Conservation (phyloP, 164 flowering plant genomes). For the Warburgia ugandensis region DNA sequence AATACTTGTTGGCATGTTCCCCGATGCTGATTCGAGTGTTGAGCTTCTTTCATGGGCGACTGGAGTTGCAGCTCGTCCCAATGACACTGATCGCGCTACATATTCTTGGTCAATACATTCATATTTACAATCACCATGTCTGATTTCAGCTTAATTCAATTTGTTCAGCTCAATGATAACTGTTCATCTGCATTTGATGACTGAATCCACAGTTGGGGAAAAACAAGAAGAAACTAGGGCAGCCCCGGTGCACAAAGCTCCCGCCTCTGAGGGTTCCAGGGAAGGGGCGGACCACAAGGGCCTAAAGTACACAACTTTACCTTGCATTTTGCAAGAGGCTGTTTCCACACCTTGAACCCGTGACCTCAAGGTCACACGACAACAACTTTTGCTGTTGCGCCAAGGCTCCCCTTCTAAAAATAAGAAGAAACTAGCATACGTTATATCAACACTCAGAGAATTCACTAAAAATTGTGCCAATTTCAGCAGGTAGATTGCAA, state of each 20-base stretch:
- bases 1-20: constrained; percentile 53
- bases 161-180: too few species aligned
- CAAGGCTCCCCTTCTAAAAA: too few species aligned
- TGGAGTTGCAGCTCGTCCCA: constrained; percentile 45
- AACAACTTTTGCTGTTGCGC: too few species aligned
- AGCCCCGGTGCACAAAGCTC: constrained; percentile 47
- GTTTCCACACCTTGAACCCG: too few species aligned
- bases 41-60: constrained; percentile 69
- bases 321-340: too few species aligned
- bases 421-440: constrained; percentile 67
- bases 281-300: too few species aligned
- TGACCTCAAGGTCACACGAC: too few species aligned
- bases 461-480: constrained; percentile 44
- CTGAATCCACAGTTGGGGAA: constrained; percentile 25
- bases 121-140: background rate
- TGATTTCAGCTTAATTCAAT: background rate
- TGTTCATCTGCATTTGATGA: background rate
- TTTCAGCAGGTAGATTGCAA: constrained; percentile 41
- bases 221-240: constrained; percentile 27
- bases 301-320: too few species aligned
- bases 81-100: constrained; percentile 60
- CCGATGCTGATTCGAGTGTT: constrained; percentile 37
- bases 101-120: constrained; percentile 53
- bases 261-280: too few species aligned
- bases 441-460: constrained; percentile 66